These are phyloP conservation scores for Ulota crispa DNA, from an alignment of 225 moss, liverwort and hornwort genomes.

Conservation along the genomic window DNA sequence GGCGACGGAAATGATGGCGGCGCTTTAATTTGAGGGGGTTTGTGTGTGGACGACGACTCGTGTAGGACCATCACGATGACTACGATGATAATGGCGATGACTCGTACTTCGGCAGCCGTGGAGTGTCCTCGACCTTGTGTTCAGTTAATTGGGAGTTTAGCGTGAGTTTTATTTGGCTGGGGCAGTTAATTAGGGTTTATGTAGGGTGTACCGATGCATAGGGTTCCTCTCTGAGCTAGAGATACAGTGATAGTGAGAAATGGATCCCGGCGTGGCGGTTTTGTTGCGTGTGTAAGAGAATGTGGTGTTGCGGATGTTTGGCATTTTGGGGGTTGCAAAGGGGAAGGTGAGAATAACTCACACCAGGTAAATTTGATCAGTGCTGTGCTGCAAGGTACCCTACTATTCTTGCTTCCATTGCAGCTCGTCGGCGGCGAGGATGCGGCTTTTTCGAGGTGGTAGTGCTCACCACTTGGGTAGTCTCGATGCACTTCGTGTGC, in stretches of 20 bases:
- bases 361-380: not conserved
- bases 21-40: not conserved
- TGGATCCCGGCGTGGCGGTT: not conserved
- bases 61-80: not conserved
- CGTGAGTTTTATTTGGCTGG: not conserved
- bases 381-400: not conserved
- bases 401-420: too few relatives aligned
- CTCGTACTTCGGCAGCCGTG: not conserved
- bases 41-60: not conserved
- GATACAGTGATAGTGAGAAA: not conserved
- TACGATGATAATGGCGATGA: not conserved
- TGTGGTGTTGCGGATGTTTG: not conserved
- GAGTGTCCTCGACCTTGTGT: not conserved
- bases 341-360: too few relatives aligned
- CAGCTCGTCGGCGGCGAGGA: not conserved
- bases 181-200: not conserved
- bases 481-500: not conserved
- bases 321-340: not conserved
- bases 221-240: not conserved
- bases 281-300: too few relatives aligned
- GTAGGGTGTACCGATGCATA: not conserved
- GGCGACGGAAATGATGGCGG: not conserved
- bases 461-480: not conserved
- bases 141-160: not conserved
- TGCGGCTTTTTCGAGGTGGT: not conserved